These are phyloP conservation scores for Kewa caespitosa DNA, from an alignment of 179 eudicot species.

Conservation along the genomic window DNA sequence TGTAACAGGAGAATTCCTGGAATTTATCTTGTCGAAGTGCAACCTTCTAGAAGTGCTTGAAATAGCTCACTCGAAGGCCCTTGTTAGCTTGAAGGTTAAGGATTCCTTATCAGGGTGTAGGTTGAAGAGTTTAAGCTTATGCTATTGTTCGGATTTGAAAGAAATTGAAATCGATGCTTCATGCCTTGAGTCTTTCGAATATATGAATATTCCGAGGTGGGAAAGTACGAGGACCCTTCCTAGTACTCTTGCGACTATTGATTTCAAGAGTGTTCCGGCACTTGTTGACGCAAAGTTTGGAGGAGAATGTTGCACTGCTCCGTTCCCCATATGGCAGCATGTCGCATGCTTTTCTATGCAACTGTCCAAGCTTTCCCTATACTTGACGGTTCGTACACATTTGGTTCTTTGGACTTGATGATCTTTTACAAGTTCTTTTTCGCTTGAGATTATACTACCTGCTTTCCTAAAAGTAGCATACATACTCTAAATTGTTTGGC, in stretches of 20 bases:
- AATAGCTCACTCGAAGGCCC: neutral
- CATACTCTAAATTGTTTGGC: no score
- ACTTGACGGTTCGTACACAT: neutral
- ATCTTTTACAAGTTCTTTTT: no score
- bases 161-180: conserved; percentile 1
- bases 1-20: conserved; percentile 3
- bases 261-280: neutral
- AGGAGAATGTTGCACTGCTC: neutral
- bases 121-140: neutral
- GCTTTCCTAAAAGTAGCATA: no score
- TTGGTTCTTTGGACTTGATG: no score
- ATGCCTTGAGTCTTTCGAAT: neutral
- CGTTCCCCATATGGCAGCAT: neutral
- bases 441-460: no score
- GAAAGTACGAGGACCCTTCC: no score
- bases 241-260: neutral
- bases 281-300: neutral
- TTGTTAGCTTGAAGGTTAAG: neutral
- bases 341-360: conserved; percentile 6
- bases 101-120: no score
- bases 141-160: neutral
- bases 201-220: neutral
- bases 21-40: neutral
- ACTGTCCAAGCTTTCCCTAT: conserved; percentile 6
- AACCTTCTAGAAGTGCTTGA: neutral